Base-by-base conservation (phyloP, 345 rosid species). In the Populus nigra region DNA sequence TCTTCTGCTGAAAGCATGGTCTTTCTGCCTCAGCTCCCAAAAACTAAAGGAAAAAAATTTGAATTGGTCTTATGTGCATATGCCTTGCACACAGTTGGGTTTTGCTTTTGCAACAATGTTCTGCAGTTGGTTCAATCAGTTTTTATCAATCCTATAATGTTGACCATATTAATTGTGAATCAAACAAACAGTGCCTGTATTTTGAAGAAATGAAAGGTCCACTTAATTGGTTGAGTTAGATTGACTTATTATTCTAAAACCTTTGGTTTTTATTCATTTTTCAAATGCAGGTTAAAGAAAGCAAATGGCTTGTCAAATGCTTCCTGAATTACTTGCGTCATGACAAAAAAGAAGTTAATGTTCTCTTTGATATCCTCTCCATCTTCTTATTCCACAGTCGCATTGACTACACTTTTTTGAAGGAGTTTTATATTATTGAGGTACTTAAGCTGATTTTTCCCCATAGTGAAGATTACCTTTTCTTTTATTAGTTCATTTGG, bases 241-340 rank as follows among this genome's bases (percentile, higher is more conserved):
- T 13, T 57, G 47, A 41, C 68, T 62, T n/a, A 45, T 35, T 41
- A 9, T 43, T 39, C 20, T 57, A 35, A 72, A 73, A 7, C 25
- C 33, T 73, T 73, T 73, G 68, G 31, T 38, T 16, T 29, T 55
- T 20, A 12, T 33, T 84, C 8, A n/a, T 80, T 68, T 74, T 72
- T 70, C 71, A 77, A 71, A 77, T 82, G 83, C 91, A 96, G 99
- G 98, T 93, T 68, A 96, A 96, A 85, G 98, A 93, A 89, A 96
- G 99, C 92, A 96, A 96, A 87, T 96, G 99, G 99, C 98, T 96
- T 76, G 90, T 96, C 79, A 93, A 93, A 79, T 96, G 99, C 89
- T 92, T 96, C 88, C 85, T 92, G 76, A 96, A 91, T 89, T 96
- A 96, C 86, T 77, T 92, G 55, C 89, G 92, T 71, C 92, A 89